Conservation (phyloP, 306 rosid genomes). For the Boehmeria nivea region DNA sequence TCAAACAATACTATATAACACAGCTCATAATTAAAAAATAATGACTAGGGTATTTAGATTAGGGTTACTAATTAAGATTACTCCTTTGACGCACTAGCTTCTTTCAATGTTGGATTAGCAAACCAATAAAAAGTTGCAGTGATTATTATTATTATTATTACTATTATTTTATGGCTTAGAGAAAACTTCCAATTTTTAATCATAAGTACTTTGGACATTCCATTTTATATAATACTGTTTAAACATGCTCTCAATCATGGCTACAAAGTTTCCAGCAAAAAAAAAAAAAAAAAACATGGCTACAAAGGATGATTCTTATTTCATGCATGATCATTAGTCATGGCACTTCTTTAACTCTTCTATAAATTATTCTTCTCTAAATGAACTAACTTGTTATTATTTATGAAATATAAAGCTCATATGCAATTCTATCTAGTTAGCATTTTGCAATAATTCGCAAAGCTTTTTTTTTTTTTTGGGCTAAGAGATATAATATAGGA, state of each 20-base stretch:
- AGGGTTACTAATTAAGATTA: neutral
- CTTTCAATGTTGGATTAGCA: neutral
- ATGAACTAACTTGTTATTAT: neutral
- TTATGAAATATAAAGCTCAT: conserved; percentile 8
- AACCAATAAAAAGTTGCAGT: neutral
- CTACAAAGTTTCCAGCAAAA: too few species aligned
- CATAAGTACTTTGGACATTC: too few species aligned
- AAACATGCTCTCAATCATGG: conserved; percentile 4
- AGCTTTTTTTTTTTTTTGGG: neutral
- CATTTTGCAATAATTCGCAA: neutral
- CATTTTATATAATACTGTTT: too few species aligned
- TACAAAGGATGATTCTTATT: neutral
- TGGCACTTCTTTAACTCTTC: neutral
- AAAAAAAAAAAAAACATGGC: too few species aligned
- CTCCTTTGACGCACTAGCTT: neutral
- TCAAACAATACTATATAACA: neutral
- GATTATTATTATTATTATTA: too few species aligned
- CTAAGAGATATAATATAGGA: neutral
- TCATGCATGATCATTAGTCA: neutral
- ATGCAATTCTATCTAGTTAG: conserved; percentile 19
- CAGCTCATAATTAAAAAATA: neutral
- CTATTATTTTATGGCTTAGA: too few species aligned
- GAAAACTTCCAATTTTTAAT: too few species aligned
- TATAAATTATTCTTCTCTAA: too few species aligned
- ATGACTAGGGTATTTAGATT: neutral